Conservation (phyloP, 2,329 filamentous ascomycete species). For the Colletotrichum simmondsii region DNA sequence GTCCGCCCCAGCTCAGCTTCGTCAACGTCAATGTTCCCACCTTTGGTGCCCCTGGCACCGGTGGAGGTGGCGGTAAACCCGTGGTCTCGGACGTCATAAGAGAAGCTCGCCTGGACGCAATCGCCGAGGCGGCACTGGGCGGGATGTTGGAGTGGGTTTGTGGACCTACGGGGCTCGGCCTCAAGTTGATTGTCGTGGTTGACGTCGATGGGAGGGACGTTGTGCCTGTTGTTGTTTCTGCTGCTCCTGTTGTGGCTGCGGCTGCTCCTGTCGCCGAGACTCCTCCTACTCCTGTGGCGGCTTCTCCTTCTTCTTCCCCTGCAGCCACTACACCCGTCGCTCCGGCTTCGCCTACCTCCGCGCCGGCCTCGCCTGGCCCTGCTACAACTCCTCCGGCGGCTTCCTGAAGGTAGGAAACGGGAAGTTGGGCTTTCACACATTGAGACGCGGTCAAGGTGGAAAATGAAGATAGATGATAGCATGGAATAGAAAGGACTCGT, state of each 20-base stretch:
- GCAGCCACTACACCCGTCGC: not conserved
- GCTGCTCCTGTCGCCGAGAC: not conserved
- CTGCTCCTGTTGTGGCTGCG: not conserved
- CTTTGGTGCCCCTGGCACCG: no score
- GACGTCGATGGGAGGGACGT: constrained; percentile 3
- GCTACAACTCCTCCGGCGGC: not conserved
- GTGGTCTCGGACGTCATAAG: constrained; percentile 18
- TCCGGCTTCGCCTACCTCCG: not conserved
- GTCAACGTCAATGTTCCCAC: constrained; percentile 1
- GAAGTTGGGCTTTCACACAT: no score
- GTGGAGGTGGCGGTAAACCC: not conserved
- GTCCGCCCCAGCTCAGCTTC: not conserved
- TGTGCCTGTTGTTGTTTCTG: not conserved
- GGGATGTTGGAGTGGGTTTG: constrained; percentile 19
- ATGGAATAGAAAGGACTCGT: rapidly evolving
- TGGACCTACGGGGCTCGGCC: constrained; percentile 15
- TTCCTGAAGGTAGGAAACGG: not conserved
- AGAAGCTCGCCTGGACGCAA: not conserved
- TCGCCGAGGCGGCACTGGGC: not conserved
- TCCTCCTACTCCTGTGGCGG: not conserved
- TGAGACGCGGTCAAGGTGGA: not conserved
- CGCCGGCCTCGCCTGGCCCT: not conserved
- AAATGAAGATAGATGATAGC: rapidly evolving
- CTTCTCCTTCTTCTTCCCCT: not conserved
- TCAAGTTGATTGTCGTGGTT: constrained; percentile 22